A percentile compares a stretch with the other conserved stretches of the same genome.
These are phyloP conservation scores for Salix koriyanagi DNA, from an alignment of 345 rosid genomes.

Conservation along the genomic window DNA sequence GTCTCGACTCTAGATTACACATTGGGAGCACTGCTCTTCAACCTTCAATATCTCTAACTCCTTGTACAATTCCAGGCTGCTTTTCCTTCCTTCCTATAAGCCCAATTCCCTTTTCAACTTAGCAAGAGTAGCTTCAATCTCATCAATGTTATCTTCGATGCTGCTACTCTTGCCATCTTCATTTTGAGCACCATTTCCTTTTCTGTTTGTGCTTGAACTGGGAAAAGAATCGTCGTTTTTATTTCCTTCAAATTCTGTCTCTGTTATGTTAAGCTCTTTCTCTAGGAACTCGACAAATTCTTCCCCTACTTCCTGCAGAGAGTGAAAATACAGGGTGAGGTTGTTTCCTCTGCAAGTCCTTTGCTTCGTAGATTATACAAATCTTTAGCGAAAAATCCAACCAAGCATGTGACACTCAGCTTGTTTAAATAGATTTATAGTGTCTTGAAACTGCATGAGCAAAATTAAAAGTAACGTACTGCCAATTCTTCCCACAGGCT, in stretches of 20 bases:
- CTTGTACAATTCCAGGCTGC: background rate
- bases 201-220: conserved; percentile 25
- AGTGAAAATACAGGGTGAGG: conserved; percentile 1
- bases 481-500: conserved; percentile 95
- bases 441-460: too few species aligned
- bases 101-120: conserved; percentile 82
- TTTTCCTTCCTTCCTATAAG: conserved; percentile 34
- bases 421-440: too few species aligned
- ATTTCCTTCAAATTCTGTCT: conserved; percentile 35
- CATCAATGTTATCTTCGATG: conserved; percentile 71
- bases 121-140: conserved; percentile 87
- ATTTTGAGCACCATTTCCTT: conserved; percentile 21
- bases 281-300: conserved; percentile 90
- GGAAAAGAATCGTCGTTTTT: conserved; percentile 13
- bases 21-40: too few species aligned
- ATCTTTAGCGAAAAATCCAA: background rate
- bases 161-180: conserved; percentile 42
- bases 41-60: too few species aligned
- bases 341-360: background rate
- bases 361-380: background rate
- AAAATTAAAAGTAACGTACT: conserved; percentile 36
- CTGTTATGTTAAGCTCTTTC: conserved; percentile 77
- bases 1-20: background rate
- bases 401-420: too few species aligned
- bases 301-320: conserved; percentile 75